phyloP scores from a whole-genome alignment of 768 basidiomycete species.

The Tulasnella sp. region DNA sequence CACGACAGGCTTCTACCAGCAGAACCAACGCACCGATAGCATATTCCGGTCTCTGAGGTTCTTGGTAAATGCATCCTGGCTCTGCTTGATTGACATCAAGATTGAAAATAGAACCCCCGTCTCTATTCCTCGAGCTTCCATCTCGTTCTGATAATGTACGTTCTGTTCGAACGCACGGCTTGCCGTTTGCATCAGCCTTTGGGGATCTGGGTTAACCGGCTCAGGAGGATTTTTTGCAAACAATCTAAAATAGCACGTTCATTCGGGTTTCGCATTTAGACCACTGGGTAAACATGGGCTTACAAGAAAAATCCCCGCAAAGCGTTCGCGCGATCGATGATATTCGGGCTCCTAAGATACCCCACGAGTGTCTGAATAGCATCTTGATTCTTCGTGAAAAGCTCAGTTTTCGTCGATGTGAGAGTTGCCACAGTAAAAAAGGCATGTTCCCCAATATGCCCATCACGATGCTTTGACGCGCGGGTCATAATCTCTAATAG shows the following conservation, averaged over 20 bases:
- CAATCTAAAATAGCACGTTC: background rate
- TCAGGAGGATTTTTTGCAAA: background rate
- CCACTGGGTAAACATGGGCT: background rate
- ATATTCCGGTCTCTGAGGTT: constrained; percentile 7
- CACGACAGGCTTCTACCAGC: background rate
- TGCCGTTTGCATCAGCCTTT: background rate
- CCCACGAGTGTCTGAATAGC: constrained; percentile 1
- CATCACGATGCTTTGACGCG: constrained; percentile 4
- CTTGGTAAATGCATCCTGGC: background rate
- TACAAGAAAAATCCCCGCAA: constrained; percentile 4
- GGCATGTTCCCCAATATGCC: background rate
- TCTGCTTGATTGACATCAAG: background rate
- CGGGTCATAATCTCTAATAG: constrained; percentile 1
- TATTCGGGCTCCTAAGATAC: background rate
- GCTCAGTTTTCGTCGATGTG: background rate
- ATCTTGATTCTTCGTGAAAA: background rate
- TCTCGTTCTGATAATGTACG: background rate
- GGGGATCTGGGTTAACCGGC: background rate
- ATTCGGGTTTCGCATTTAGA: background rate
- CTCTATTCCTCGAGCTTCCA: background rate
- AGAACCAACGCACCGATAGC: background rate
- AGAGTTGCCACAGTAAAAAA: background rate
- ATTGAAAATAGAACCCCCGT: background rate
- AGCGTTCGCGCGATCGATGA: background rate
- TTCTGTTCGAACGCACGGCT: too few relatives aligned